Percentiles rank a stretch among this genome's conserved stretches.
Evolutionary conservation across 192 early-diverging fungal genomes (phyloP).

Genomic region (Geosiphon pyriformis): DNA sequence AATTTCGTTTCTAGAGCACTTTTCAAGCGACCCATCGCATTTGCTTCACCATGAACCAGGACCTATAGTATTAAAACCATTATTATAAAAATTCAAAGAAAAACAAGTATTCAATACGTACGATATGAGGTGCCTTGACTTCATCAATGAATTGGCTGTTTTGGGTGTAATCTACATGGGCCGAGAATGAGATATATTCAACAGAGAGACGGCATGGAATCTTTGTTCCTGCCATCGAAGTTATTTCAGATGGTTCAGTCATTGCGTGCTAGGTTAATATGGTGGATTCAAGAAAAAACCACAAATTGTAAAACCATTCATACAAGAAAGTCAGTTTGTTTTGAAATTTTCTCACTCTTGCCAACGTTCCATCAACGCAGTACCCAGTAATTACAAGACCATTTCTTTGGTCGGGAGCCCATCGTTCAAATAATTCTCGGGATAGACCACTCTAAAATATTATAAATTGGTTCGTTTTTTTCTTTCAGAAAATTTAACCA

Average conservation of each 20-base stretch:
- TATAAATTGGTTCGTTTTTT: not conserved
- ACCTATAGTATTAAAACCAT: constrained; percentile 42
- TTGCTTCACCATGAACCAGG: constrained; percentile 94
- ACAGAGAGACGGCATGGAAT: constrained; percentile 80
- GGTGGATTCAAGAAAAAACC: not conserved
- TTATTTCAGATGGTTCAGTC: constrained; percentile 82
- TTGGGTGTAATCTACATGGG: constrained; percentile 95
- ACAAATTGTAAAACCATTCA: not conserved
- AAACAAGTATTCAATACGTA: constrained; percentile 30
- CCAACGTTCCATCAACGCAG: constrained; percentile 94
- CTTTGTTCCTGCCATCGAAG: constrained; percentile 70
- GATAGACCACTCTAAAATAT: constrained; percentile 76
- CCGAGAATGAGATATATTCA: constrained; percentile 95
- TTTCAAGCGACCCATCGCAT: constrained; percentile 86
- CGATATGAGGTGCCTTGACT: constrained; percentile 83
- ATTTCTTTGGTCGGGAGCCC: constrained; percentile 89
- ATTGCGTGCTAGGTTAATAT: constrained; percentile 44
- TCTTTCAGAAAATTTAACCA: too few relatives aligned
- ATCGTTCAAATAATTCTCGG: constrained; percentile 90
- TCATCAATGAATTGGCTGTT: constrained; percentile 97
- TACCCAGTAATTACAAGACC: constrained; percentile 95
- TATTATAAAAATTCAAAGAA: not conserved
- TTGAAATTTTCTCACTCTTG: constrained; percentile 48
- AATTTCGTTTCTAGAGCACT: constrained; percentile 82
- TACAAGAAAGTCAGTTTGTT: not conserved